Evolutionary conservation across 176 grass and related monocot genomes (phyloP), one percentile per base, ranked within the genome.

Genomic region (Dendrocalamus sinicus): DNA sequence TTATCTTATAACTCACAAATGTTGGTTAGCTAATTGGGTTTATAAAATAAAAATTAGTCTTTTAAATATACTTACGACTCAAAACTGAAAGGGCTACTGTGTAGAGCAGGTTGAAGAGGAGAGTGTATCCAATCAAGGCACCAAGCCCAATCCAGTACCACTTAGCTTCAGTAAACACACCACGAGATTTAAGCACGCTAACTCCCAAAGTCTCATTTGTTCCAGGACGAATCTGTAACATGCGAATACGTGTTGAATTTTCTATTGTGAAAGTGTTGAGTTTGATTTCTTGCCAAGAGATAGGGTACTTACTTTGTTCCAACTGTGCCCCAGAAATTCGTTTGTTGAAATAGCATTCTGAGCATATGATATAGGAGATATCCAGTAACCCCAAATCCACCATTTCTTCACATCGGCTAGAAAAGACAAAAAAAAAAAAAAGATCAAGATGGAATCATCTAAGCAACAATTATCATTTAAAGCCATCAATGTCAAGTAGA

Each of bases 321-420:
- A 97, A 70, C 89, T 94, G 64, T 77, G 64, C 55, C 87, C 89
- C 60, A 97, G 32, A 76, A 97, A 91, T 81, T 97, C 94, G 43
- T 97, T 97, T 75, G 85, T 73, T 53, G 92, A 88, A 83, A 97
- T 77, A 59, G 91, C 90, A 68, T 97, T 97, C 55, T 97, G 92
- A 66, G 90, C 94, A 67, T 97, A 97, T 8, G 82, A 92, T 19
- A 97, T 46, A 1, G 94, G 94, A 73, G 94, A 94, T 45, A 94
- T 72, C 94, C 94, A 97, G 70, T 97, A 97, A 53, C 92, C 94
- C 94, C 94, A 97, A 78, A 92, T 91, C 94, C 92, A 97, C 94
- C 94, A 97, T 81, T 94, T 94, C 62, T 92, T 94, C 11, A 97
- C 69, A 72, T 94, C 67, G 48, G 91, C 94, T 97, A 81, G 41